Conservation (phyloP, 352 stramenopile species). For the Thraustochytrium sp. region DNA sequence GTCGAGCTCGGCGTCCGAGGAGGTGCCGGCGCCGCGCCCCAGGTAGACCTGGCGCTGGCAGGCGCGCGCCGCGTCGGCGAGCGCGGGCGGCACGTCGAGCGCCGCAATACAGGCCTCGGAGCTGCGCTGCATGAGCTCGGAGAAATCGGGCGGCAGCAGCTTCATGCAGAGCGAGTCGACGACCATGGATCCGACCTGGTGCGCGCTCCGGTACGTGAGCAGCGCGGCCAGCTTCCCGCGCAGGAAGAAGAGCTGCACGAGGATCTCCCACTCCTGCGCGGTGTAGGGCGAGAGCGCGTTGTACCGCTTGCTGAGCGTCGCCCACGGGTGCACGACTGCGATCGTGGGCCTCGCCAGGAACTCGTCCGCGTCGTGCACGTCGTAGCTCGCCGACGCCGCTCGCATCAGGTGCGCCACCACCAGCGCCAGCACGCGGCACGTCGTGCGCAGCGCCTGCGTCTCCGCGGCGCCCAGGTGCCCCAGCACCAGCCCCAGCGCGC, state of each 20-base stretch:
- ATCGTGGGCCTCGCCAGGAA: background rate
- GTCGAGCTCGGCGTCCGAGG: background rate
- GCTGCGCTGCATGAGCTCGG: background rate
- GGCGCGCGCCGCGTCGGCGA: background rate
- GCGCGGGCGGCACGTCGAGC: background rate
- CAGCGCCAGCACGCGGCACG: background rate
- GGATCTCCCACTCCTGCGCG: background rate
- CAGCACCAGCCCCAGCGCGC: background rate
- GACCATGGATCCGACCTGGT: background rate
- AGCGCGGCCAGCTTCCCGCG: background rate
- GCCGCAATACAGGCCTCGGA: background rate
- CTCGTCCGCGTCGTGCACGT: background rate
- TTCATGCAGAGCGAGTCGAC: background rate
- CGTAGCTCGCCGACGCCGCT: background rate
- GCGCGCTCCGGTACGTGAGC: background rate
- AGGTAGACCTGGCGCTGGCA: constrained; percentile 4
- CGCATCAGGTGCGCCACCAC: background rate
- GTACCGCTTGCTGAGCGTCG: background rate
- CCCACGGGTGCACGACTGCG: background rate
- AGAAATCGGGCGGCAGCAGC: constrained; percentile 7
- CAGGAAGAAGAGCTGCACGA: background rate
- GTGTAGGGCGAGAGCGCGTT: background rate
- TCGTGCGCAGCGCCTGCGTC: background rate
- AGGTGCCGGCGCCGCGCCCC: background rate
- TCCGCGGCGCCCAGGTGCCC: background rate